Evolutionary conservation across 1,284 basidiomycete species (phyloP), one percentile per base, ranked within the genome.

Genomic region (Ustilago cynodontis): DNA sequence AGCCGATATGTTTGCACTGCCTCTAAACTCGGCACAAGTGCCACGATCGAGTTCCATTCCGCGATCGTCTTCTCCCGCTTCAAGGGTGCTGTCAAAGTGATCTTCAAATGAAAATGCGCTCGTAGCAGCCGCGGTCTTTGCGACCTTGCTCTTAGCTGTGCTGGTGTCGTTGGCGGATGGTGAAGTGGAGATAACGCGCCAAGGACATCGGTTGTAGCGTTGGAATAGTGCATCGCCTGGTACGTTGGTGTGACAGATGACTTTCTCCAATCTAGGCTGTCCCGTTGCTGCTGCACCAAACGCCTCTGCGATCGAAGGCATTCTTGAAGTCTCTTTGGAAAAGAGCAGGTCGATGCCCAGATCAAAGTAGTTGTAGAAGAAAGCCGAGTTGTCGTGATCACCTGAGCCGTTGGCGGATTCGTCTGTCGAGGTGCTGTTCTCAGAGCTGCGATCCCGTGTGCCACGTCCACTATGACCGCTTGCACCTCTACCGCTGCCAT

Each of bases 341-440:
- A 78, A 78, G 3, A 78, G 55, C 41, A 78, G 33, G 59, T 78
- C 77, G 35, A 78, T 63, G 18, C 77, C 77, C 2, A 78, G 71
- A 37, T 78, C 77, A 65, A 78, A 78, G 61, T 78, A 78, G 64
- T 78, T 78, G 72, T 71, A 78, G 53, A 78, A 78, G 41, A 78
- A 72, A 0, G 77, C 69, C 18, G 72, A 69, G 50, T 70, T 64
- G 53, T 76, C 64, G 18, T 54, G 24, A 31, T 70, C 75, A 13
- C 41, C 35, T 1, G 60, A 59, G 3, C 52, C 28, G 16, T 53
- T 54, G 1, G 20, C 22, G 10, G 65, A 59, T 18, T 65, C 71
- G 11, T 73, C 58, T 3, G 60, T 73, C 1, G 59, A 50, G 35
- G 13, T 60, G 49, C 61, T 60, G 28, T 41, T 54, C 33, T 65